Base-by-base conservation (phyloP, 805 yeast species). In the Helenozyma rhizophorensis region DNA sequence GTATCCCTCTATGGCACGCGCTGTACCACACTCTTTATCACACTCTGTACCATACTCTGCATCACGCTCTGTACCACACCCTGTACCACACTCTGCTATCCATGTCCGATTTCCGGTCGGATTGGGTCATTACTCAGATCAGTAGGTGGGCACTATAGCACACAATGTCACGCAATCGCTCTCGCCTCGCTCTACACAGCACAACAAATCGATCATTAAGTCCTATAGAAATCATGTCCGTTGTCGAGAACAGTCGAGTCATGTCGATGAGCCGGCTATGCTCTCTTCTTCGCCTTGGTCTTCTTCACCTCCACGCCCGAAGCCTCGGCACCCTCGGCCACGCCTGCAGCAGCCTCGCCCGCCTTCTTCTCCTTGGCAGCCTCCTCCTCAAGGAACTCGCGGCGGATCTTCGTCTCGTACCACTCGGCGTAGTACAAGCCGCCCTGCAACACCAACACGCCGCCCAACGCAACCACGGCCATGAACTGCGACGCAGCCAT, bases 401-500 rank as follows among this genome's bases (percentile, higher is more conserved):
- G 45, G 43, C 54, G 61, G 36, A 62, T 45, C 39, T 54, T 51
- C 23, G 39, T 40, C 46, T 67, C 71, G 36, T 78, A 83, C 73
- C 77, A 71, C 48, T 75, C 76, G 19, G 95, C 95, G 62, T 83
- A 90, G 74, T 83, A 86, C 51, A 90, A 72, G 23, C 97, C 97
- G 33, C 76, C 79, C 65, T 93, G 97, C 47, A 93, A 72, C 8
- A 84, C 69, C 26, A 88, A 61, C n/a, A 88, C 83, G 44, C 96
- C 97, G 14, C 76, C 53, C 32, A 89, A 65, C 12, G 83, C 68
- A 33, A 86, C 56, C 7, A 83, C 76, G 45, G 85, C 69, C 69
- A 90, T 80, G 23, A 82, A 72, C 60, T 82, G 81, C 18, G 93
- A 80, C 4, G 97, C 97, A 25, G 93, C 96, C 51, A 93, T 76